A percentile compares a stretch with the other conserved stretches of the same genome.
Conservation (phyloP, 2,329 filamentous ascomycete species). For the Teratosphaeria pseudoeucalypti region DNA sequence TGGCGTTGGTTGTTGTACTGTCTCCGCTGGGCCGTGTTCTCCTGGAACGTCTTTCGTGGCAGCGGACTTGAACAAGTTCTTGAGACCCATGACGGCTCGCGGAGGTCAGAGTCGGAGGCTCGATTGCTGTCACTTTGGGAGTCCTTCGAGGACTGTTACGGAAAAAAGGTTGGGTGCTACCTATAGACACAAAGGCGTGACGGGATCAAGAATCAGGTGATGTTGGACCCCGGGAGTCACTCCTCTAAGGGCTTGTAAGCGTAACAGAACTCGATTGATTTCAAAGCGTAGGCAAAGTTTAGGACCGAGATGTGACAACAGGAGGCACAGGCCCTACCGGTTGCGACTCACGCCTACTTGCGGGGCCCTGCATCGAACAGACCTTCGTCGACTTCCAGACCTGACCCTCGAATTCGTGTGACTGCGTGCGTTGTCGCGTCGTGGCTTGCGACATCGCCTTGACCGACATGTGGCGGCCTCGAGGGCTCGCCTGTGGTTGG, state of each 20-base stretch:
- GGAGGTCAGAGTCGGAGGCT: not conserved
- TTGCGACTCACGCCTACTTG: not conserved
- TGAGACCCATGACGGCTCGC: slow-evolving; percentile 47
- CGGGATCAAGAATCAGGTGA: too few species aligned
- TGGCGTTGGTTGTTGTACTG: slow-evolving; percentile 17
- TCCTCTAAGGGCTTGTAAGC: too few species aligned
- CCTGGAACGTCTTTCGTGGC: slow-evolving; percentile 27
- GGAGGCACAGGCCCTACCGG: not conserved
- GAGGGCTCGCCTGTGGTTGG: not conserved
- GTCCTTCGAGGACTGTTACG: not conserved
- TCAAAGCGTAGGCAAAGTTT: not conserved
- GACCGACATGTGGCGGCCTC: not conserved
- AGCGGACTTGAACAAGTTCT: slow-evolving; percentile 52
- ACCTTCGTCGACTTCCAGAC: not conserved
- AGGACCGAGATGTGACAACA: not conserved
- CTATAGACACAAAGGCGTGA: too few species aligned
- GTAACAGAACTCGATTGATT: not conserved
- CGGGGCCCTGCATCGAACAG: not conserved
- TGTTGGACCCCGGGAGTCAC: too few species aligned
- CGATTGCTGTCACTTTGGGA: not conserved
- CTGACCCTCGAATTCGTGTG: not conserved
- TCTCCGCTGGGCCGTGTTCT: not conserved
- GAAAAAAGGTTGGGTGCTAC: not conserved
- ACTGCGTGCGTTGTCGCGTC: not conserved
- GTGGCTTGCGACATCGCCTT: not conserved